phyloP scores from a whole-genome alignment of 345 rosid genomes.

The Citrus reticulata region DNA sequence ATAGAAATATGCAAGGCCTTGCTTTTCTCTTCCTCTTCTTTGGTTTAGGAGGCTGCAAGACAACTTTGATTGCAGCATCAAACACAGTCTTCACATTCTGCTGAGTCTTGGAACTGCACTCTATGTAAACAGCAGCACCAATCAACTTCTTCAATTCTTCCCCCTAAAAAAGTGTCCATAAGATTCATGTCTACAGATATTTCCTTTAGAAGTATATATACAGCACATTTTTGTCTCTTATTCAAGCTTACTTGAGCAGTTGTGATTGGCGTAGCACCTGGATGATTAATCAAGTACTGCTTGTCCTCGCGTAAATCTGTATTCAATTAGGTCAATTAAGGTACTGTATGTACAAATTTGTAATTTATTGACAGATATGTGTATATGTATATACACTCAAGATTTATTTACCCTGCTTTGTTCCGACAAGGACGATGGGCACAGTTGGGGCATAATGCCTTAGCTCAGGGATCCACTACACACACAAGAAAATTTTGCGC shows the following conservation, averaged over 20 bases:
- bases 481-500: not conserved
- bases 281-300: constrained; percentile 46
- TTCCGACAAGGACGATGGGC: constrained; percentile 51
- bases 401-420: constrained; percentile 40
- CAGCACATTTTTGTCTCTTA: not conserved
- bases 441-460: constrained; percentile 55
- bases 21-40: constrained; percentile 38
- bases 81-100: constrained; percentile 54
- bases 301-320: constrained; percentile 51
- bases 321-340: not conserved
- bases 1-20: constrained; percentile 34
- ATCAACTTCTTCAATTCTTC: constrained; percentile 53
- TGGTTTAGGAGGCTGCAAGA: constrained; percentile 48
- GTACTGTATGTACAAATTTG: not conserved
- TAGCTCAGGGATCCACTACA: constrained; percentile 53
- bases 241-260: constrained; percentile 32
- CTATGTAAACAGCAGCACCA: constrained; percentile 47
- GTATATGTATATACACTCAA: no score
- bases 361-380: not conserved
- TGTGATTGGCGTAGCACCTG: constrained; percentile 39
- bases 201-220: not conserved
- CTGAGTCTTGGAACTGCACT: constrained; percentile 59
- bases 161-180: constrained; percentile 25
- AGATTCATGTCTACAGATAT: not conserved
- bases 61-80: constrained; percentile 53